phyloP scores from a whole-genome alignment of 352 stramenopile species.

The Globisporangium abappressorium region DNA sequence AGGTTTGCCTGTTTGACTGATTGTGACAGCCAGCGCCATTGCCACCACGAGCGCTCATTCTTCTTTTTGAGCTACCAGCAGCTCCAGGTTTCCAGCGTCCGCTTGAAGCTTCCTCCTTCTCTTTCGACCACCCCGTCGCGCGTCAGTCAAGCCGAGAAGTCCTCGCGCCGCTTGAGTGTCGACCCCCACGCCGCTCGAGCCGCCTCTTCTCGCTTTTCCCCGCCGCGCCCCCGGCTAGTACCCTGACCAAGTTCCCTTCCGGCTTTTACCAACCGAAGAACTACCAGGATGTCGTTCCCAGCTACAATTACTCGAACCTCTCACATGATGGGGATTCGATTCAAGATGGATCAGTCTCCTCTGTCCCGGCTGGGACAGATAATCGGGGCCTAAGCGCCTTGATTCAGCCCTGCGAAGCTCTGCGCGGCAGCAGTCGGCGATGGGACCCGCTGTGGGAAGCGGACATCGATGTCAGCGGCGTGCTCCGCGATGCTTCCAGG shows the following conservation, averaged over 20 bases:
- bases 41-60: background rate
- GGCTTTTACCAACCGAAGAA: conserved; percentile 42
- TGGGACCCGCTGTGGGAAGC: conserved; percentile 8
- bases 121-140: background rate
- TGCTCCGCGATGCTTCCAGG: conserved; percentile 9
- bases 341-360: conserved; percentile 14
- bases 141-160: conserved; percentile 5
- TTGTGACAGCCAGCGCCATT: no score
- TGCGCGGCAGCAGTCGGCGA: conserved; percentile 3
- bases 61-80: conserved; percentile 4
- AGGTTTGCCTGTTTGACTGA: no score
- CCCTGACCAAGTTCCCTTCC: conserved; percentile 32
- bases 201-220: conserved; percentile 40
- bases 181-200: conserved; percentile 13
- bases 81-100: conserved; percentile 1
- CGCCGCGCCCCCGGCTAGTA: conserved; percentile 22
- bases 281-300: conserved; percentile 25
- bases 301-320: conserved; percentile 19
- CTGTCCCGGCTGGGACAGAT: conserved; percentile 19
- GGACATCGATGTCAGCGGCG: background rate
- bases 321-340: conserved; percentile 4
- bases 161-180: background rate
- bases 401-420: conserved; percentile 21
- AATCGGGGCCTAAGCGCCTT: conserved; percentile 28
- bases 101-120: background rate